Base-by-base conservation (phyloP, 2,329 filamentous ascomycete genomes). In the Aspergillus hortae region DNA sequence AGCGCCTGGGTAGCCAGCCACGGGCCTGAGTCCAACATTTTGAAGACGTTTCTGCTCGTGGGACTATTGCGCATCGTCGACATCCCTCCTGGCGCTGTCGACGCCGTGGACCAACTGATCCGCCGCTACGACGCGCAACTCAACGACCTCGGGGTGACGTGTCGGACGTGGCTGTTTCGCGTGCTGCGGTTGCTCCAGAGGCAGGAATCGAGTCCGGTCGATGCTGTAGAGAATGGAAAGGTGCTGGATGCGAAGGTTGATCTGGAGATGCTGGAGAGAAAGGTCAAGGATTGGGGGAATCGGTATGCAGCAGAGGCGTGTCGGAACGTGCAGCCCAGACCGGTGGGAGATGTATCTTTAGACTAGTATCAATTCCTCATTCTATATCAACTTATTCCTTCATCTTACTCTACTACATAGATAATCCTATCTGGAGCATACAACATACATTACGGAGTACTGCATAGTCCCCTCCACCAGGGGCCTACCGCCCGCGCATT, bases 271-370 rank as follows among this genome's bases (percentile, higher is more conserved):
- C 42, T 64, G 41, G 55, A 64, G 53, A 48, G 48, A 43, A 60
- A 63, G 41, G 46, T 57, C 2, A 56, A 57, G 43, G 52, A 56
- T 21, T 65, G 58, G 57, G 58, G 58, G 2, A 64, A 63, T 51
- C 7, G 35, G 19, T 42, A 58, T 51, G 54, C 56, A 15, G 17
- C 46, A n/a, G 45, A 56, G 44, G 47, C 58, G 7, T 48, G 50
- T 6, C 35, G 25, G 14, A 60, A 63, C 45, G 52, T 56, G 7
- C 54, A 58, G 38, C 60, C 58, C 7, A 52, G 60, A 4, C 61
- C 58, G 4, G 43, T 23, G 51, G 36, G 4, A 30, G 17, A 35
- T 21, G 19, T 17, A 17, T 35, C 35, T 2, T 23, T 23, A 4
- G n/a, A 7, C 35, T 38, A 17, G 35, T n/a, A 15, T 23, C 1